Base-by-base conservation (phyloP, 2,329 filamentous ascomycete species). In the Arthrobotrys entomopaga region DNA sequence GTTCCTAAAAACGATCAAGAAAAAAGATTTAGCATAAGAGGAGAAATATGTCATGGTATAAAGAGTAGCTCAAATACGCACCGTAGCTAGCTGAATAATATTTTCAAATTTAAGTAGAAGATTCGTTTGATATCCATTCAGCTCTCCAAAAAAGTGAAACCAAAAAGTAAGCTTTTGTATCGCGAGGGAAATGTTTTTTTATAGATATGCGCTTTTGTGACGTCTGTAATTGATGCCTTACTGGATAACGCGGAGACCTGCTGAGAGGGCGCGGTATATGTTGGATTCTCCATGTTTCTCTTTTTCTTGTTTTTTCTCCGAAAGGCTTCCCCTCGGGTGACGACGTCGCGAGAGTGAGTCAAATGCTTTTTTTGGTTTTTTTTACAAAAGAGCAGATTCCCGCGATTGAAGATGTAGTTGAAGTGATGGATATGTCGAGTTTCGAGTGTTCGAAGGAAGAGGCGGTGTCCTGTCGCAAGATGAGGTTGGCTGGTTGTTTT, bases 31-130 rank as follows among this genome's bases (percentile, higher is more conserved):
- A 58, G 24, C 20, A 5, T 5, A 46, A 46, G 42, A 56, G 38
- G 20, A 48, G 29, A 34, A 26, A 7, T 19, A 67, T 43, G 34
- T 19, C 53, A 38, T 54, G 34, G 11, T 16, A 10, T 16, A 50
- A 11, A 13, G 46, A 66, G 42, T 50, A 48, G 22, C 19, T 1
- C 29, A 6, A 34, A 7, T 34, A 29, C 19, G 50, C 79, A 87
- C 85, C 2, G 84, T 83, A 8, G 86, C 84, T 46, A 85, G 84
- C 5, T 83, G 82, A 77, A 88, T 82, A 58, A 88, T 84, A 48
- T 85, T 85, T 72, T 87, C 83, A 78, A 86, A 87, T 40, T 84
- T 74, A 10, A 74, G 24, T 13, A 74, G 26, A 22, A 74, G 52
- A 38, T 66, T 74, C 15, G 16, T 67, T 52, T 74, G 70, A 20